Percentiles rank a stretch among this genome's conserved stretches.
Evolutionary conservation across 345 rosid species (phyloP).

Genomic region (Abelmoschus esculentus): DNA sequence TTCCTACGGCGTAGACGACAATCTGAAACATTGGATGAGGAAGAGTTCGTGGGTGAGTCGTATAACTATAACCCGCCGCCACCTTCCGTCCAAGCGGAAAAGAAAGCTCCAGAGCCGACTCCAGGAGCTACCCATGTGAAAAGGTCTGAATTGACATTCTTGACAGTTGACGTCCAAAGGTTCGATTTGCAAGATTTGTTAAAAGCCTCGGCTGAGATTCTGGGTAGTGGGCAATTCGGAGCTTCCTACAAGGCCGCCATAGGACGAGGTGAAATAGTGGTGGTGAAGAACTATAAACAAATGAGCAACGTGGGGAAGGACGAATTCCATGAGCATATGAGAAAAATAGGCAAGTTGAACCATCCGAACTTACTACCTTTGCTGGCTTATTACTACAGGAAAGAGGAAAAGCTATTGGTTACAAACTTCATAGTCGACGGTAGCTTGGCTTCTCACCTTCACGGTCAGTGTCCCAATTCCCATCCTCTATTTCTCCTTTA

Average conservation of each 20-base stretch:
- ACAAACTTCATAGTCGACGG: constrained; percentile 42
- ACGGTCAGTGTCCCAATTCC: constrained; percentile 27
- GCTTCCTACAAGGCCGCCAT: constrained; percentile 62
- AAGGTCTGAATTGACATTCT: constrained; percentile 34
- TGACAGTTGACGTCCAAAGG: constrained; percentile 37
- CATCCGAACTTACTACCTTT: constrained; percentile 56
- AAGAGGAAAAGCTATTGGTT: constrained; percentile 68
- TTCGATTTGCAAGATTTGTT: constrained; percentile 70
- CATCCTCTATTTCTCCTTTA: neutral
- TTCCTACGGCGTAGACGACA: constrained; percentile 16
- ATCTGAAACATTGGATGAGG: neutral
- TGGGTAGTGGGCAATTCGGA: constrained; percentile 81
- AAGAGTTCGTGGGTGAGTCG: constrained; percentile 1
- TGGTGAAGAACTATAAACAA: constrained; percentile 72
- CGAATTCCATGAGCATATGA: constrained; percentile 63
- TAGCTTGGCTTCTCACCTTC: constrained; percentile 70
- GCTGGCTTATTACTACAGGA: constrained; percentile 56
- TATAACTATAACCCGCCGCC: constrained; percentile 10
- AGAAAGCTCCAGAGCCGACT: neutral
- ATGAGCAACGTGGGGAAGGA: constrained; percentile 63
- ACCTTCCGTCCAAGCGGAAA: neutral
- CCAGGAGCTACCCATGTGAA: neutral
- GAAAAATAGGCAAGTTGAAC: constrained; percentile 44
- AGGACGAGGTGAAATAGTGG: constrained; percentile 27
- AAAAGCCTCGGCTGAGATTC: constrained; percentile 65